Evolutionary conservation across 2,329 filamentous ascomycete genomes (phyloP).

Genomic region (Knoxdaviesia proteae): DNA sequence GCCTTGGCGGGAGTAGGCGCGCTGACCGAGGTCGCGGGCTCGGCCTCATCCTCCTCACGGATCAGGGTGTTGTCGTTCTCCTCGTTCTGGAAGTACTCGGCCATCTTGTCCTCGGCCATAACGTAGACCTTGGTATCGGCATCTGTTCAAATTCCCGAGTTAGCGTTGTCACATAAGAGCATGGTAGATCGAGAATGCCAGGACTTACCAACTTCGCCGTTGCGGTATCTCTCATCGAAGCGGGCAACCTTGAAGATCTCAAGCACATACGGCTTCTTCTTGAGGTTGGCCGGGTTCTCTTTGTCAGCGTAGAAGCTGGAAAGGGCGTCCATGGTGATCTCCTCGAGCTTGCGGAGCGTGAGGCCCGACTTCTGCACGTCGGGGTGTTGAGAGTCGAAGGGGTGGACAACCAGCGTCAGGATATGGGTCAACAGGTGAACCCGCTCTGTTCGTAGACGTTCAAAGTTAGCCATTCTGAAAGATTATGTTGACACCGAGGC

Average conservation of each 20-base stretch:
- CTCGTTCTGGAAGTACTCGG: slow-evolving; percentile 26
- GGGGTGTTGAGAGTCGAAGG: slow-evolving; percentile 24
- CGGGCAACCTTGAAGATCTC: slow-evolving; percentile 42
- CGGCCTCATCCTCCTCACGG: no score
- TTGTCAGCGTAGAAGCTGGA: slow-evolving; percentile 37
- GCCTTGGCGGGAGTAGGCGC: no score
- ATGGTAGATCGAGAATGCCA: not conserved
- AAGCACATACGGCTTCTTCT: slow-evolving; percentile 32
- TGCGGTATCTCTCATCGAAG: slow-evolving; percentile 32
- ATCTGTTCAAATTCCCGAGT: slow-evolving; percentile 16
- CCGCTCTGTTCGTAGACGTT: slow-evolving; percentile 23
- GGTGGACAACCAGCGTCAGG: slow-evolving; percentile 32
- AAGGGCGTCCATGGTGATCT: slow-evolving; percentile 35
- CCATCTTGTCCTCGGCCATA: slow-evolving; percentile 29
- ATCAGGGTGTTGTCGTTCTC: slow-evolving; percentile 15
- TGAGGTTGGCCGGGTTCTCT: slow-evolving; percentile 27
- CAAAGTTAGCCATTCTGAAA: not conserved
- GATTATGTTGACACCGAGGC: slow-evolving; percentile 2
- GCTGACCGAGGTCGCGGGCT: no score
- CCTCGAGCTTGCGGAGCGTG: slow-evolving; percentile 33
- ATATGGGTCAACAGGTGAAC: slow-evolving; percentile 39
- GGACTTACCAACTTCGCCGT: slow-evolving; percentile 33
- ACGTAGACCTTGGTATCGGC: slow-evolving; percentile 25
- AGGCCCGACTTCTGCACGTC: slow-evolving; percentile 32
- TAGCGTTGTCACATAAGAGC: not conserved